Evolutionary conservation across 208 protist genomes (phyloP).

Genomic region (Acanthamoeba healyi): DNA sequence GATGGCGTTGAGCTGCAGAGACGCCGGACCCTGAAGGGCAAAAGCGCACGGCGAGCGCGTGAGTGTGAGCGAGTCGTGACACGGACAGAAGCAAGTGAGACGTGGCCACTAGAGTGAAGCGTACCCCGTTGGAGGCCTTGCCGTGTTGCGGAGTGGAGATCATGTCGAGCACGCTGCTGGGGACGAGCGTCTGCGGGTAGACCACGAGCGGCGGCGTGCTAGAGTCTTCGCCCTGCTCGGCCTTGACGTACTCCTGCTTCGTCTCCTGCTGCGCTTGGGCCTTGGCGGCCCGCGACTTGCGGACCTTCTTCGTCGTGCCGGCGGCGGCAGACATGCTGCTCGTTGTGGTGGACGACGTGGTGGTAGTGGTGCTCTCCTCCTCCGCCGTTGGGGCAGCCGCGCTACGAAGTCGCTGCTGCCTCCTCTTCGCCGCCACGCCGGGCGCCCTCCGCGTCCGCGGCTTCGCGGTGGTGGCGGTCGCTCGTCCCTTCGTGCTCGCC

Average conservation of each 20-base stretch:
- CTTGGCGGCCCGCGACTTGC: not conserved
- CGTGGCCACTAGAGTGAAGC: no score
- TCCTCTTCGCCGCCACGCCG: not conserved
- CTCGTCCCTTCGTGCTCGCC: not conserved
- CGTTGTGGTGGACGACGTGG: not conserved
- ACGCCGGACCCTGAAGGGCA: not conserved
- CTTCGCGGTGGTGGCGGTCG: not conserved
- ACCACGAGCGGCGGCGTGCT: slow-evolving; percentile 20
- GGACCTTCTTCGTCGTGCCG: not conserved
- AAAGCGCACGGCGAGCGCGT: not conserved
- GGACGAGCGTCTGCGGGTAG: slow-evolving; percentile 19
- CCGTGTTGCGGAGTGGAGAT: slow-evolving; percentile 53
- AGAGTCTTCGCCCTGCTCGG: not conserved
- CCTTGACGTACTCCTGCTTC: not conserved
- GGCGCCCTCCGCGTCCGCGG: not conserved
- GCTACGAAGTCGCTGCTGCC: no score
- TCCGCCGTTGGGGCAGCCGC: not conserved
- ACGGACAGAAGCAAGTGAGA: not conserved
- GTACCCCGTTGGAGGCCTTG: slow-evolving; percentile 9
- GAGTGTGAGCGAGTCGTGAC: not conserved
- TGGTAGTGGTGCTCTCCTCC: not conserved
- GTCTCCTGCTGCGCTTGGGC: not conserved
- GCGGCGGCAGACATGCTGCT: not conserved
- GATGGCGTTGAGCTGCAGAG: slow-evolving; percentile 46
- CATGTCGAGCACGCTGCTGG: slow-evolving; percentile 61